These are phyloP conservation scores for Aspergillus sp. DNA, from an alignment of 2,329 filamentous ascomycete species.

Conservation along the genomic window DNA sequence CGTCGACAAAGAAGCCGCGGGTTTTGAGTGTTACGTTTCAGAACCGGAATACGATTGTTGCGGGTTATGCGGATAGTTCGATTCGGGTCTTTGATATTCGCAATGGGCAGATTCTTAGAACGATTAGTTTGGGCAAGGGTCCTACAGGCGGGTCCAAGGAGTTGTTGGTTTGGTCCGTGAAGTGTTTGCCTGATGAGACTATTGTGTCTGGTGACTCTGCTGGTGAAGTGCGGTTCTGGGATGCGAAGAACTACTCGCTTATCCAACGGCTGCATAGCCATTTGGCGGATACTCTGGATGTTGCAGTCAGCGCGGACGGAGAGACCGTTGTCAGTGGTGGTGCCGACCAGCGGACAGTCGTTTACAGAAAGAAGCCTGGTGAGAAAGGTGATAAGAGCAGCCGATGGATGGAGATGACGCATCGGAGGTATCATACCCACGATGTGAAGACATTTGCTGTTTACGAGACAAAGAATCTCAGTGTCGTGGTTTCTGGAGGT, in stretches of 20 bases:
- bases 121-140: slow-evolving; percentile 82
- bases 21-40: slow-evolving; percentile 92
- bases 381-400: slow-evolving; percentile 54
- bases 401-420: slow-evolving; percentile 83
- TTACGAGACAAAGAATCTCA: slow-evolving; percentile 80
- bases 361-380: slow-evolving; percentile 66
- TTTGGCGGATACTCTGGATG: slow-evolving; percentile 83
- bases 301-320: slow-evolving; percentile 80
- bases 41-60: slow-evolving; percentile 75
- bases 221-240: slow-evolving; percentile 90
- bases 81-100: slow-evolving; percentile 87
- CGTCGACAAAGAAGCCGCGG: slow-evolving; percentile 79
- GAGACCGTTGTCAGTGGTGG: slow-evolving; percentile 83
- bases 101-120: slow-evolving; percentile 72
- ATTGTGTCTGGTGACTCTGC: slow-evolving; percentile 95
- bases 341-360: slow-evolving; percentile 82
- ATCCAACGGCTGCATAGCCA: slow-evolving; percentile 83
- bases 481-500: slow-evolving; percentile 90
- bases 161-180: slow-evolving; percentile 90
- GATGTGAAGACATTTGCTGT: slow-evolving; percentile 94
- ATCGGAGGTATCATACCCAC: slow-evolving; percentile 83
- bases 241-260: slow-evolving; percentile 87
- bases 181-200: slow-evolving; percentile 80
- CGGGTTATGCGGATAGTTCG: slow-evolving; percentile 94
- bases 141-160: slow-evolving; percentile 75